phyloP scores from a whole-genome alignment of 2,329 filamentous ascomycete genomes.

The Cadophora gregata region DNA sequence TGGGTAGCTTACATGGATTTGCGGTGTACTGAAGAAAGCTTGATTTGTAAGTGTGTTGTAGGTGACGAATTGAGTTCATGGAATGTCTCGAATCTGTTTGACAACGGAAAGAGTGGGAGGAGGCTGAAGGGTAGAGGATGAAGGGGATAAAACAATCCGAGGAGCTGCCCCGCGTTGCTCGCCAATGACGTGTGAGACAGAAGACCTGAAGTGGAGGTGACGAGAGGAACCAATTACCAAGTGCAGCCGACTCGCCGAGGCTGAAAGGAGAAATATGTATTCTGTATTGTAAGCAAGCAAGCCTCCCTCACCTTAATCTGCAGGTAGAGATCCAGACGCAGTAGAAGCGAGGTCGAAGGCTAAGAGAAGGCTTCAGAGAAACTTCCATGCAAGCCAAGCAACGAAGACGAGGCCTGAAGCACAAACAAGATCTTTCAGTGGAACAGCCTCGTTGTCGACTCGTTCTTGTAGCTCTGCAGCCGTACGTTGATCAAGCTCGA shows the following conservation, averaged over 20 bases:
- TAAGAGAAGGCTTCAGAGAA: conserved; percentile 4
- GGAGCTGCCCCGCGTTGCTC: conserved; percentile 12
- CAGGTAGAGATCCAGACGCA: neutral
- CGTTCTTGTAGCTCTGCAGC: neutral
- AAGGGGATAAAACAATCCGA: conserved; percentile 1
- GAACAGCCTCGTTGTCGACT: neutral
- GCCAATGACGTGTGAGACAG: conserved; percentile 20
- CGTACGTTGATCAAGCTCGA: neutral
- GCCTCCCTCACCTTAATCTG: neutral
- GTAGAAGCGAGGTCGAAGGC: neutral
- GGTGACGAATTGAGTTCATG: conserved; percentile 36
- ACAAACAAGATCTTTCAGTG: neutral
- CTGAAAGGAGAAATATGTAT: conserved; percentile 4
- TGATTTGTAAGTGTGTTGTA: conserved; percentile 35
- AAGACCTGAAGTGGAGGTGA: neutral
- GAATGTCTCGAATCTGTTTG: conserved; percentile 9
- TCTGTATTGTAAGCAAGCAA: neutral
- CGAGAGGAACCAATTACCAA: neutral
- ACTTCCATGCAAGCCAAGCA: conserved; percentile 7
- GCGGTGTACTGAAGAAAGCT: conserved; percentile 30
- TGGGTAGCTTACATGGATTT: conserved; percentile 34
- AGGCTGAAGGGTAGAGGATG: conserved; percentile 5
- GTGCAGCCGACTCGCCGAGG: conserved; percentile 14
- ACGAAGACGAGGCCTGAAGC: neutral
- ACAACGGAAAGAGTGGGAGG: neutral